Evolutionary conservation across 1,284 basidiomycete genomes (phyloP), one percentile per base, ranked within the genome.

Genomic region (Marasmius sp.): DNA sequence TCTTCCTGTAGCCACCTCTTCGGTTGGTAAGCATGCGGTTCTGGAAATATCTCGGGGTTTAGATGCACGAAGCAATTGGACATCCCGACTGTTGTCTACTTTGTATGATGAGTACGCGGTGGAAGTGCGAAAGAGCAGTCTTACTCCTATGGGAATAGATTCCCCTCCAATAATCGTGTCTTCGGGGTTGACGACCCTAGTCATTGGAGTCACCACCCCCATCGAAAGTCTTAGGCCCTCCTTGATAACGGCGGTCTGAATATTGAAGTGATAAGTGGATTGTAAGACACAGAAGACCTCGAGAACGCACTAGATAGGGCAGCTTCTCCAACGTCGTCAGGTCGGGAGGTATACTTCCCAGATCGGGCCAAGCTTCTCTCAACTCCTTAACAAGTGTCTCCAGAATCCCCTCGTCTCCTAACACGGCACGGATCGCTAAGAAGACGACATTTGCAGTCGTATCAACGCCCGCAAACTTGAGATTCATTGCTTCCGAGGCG

Each of bases 1-100:
- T 34, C 1, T 7, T 16, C 16, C 49, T 57, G 61, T n/a, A 66
- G 27, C 60, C 60, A 61, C 27, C 60, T 20, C 10, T 61, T 55
- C 2, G 60, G 60, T 34, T 38, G 27, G 43, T 57, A 61, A 3
- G 8, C 45, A n/a, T 49, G 43, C 20, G 60, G 60, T 14, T 61
- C 55, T 10, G 55, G 55, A 14, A 61, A 61, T 12, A 61, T 49
- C n/a, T 48, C 48, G 14, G 60, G 47, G 27, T 61, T 38, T 20
- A 45, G 41, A 14, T 56, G 55, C 9, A 61, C 34, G 27, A 60
- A 33, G 39, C 41, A 37, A 45, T 55, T 36, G n/a, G 59, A 36
- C 38, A 54, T 45, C 34, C 39, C 59, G n/a, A 60, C 51, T 12
- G 37, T 33, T 45, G 51, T 60, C 51, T 54, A 39, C 12, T 16